Conservation (phyloP, 1,284 basidiomycete genomes). For the Leccinum solheimii region DNA sequence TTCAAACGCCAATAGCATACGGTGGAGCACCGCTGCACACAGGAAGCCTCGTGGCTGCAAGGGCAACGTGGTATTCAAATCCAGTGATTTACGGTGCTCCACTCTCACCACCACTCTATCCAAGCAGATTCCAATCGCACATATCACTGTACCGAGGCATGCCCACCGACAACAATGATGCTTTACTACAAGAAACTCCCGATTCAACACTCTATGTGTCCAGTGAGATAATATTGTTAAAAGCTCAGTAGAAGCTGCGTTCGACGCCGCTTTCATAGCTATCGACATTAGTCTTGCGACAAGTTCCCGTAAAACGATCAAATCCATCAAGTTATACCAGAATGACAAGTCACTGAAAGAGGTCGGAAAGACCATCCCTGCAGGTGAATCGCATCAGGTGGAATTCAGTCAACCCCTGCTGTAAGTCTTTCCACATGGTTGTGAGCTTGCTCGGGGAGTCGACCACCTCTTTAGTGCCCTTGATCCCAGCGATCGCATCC, state of each 20-base stretch:
- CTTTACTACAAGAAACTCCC: not conserved
- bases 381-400: not conserved
- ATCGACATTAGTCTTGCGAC: not conserved
- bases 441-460: not conserved
- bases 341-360: not conserved
- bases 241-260: not conserved
- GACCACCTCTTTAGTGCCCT: not conserved
- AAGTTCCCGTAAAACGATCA: not conserved
- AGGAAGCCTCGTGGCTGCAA: not conserved
- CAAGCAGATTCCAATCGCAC: not conserved
- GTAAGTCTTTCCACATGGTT: not conserved
- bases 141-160: not conserved
- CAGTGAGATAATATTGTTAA: not conserved
- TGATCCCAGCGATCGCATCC: constrained; percentile 1
- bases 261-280: not conserved
- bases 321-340: not conserved
- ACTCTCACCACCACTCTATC: not conserved
- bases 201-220: constrained; percentile 9
- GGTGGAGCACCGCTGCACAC: not conserved
- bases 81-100: not conserved
- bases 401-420: not conserved
- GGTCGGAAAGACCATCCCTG: not conserved
- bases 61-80: not conserved
- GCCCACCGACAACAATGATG: not conserved
- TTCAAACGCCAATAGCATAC: not conserved